phyloP scores from a whole-genome alignment of 768 basidiomycete species.

The Hygrophoropsis aurantiaca region DNA sequence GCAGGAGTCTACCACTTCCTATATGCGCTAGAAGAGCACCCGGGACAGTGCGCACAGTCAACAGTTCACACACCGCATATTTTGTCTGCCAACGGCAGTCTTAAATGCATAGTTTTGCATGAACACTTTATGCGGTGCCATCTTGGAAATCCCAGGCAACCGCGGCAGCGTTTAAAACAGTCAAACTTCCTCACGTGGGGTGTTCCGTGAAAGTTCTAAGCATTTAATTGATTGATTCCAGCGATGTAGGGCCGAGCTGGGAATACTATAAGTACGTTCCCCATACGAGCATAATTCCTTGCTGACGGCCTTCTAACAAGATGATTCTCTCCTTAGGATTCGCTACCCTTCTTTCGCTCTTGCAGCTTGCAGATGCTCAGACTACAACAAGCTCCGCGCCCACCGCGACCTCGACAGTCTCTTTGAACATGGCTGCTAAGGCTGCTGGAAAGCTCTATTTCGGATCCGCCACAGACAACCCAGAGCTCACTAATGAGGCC shows the following conservation, averaged over 20 bases:
- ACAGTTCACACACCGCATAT: no score
- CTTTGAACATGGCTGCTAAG: constrained; percentile 37
- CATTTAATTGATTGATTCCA: neutral
- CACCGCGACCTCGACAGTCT: constrained; percentile 9
- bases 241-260: neutral
- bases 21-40: no score
- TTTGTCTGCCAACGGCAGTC: constrained; percentile 11
- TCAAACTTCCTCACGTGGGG: no score
- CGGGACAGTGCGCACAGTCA: no score
- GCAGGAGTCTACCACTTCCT: no score
- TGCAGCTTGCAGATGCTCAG: neutral
- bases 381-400: constrained; percentile 13
- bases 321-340: neutral
- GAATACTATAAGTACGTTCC: neutral
- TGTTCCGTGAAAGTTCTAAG: no score
- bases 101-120: neutral
- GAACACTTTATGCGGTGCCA: neutral
- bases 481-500: constrained; percentile 38
- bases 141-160: no score
- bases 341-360: neutral
- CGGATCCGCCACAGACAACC: constrained; percentile 48
- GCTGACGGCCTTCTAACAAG: neutral
- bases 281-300: neutral
- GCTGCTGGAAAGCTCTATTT: constrained; percentile 46
- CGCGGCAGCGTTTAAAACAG: no score